phyloP scores from a whole-genome alignment of 202 grass and related monocot species.

The Setaria viridis region DNA sequence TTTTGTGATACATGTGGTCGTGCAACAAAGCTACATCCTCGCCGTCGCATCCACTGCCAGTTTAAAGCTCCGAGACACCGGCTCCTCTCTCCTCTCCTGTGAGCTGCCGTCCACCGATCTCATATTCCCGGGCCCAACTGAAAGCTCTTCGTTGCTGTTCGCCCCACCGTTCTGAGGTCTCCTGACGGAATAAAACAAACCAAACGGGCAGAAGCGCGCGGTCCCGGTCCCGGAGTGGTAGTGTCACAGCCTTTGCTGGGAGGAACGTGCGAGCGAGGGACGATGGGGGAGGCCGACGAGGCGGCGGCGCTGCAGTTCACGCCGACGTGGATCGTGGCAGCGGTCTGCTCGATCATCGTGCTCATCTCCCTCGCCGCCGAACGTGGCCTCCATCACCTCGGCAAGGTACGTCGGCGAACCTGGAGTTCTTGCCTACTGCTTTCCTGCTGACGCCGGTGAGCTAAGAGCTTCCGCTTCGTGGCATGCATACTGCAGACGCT shows the following conservation, averaged over 20 bases:
- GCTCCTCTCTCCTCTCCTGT: not conserved
- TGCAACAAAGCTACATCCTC: not conserved
- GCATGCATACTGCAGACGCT: slow-evolving; percentile 50
- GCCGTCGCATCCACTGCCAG: not conserved
- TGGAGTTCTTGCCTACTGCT: not conserved
- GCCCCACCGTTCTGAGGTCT: slow-evolving; percentile 26
- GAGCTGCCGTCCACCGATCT: not conserved
- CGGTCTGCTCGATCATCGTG: slow-evolving; percentile 77
- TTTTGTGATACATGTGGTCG: slow-evolving; percentile 1
- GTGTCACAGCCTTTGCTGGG: not conserved
- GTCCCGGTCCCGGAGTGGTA: too few relatives aligned
- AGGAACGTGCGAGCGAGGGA: not conserved
- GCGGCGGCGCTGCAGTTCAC: slow-evolving; percentile 70
- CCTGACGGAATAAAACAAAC: not conserved
- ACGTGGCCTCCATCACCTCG: slow-evolving; percentile 74
- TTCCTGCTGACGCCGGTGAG: not conserved
- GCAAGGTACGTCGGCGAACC: slow-evolving; percentile 49
- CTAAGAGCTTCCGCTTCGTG: not conserved
- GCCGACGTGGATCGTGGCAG: slow-evolving; percentile 94
- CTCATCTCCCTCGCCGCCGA: slow-evolving; percentile 77
- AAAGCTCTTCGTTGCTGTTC: not conserved
- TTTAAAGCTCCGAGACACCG: not conserved
- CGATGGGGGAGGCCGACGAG: slow-evolving; percentile 30
- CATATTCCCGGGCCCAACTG: not conserved
- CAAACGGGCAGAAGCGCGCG: not conserved